Evolutionary conservation across 2,329 filamentous ascomycete genomes (phyloP), one percentile per base, ranked within the genome.

Genomic region (Colletotrichum tanaceti): DNA sequence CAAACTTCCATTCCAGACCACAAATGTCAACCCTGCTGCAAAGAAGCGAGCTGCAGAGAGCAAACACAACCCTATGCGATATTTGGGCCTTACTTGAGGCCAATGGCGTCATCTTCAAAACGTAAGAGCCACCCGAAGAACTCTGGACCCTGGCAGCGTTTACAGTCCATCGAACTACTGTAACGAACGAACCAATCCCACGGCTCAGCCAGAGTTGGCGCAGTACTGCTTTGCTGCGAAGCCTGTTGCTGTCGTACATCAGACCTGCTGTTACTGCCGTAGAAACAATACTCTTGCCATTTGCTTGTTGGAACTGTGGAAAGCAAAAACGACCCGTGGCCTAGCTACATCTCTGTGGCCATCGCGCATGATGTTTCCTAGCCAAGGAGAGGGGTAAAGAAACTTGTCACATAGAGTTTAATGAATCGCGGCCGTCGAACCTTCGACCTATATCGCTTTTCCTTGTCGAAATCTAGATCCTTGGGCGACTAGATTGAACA

Each of bases 381-480:
- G 44, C 38, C 52, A 44, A 50, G 22, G 43, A 63, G 64, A 67
- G 58, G 28, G 64, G 64, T 67, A 58, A 38, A 46, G 9, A 20
- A 39, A 9, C 1, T 2, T 18, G 5, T 39, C 16, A 20, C 20
- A 22, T 22, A 60, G 13, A 49, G 16, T 39, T 39, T 50, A 20
- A 60, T 41, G 32, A 16, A 11, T 35, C 58, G 16, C 43, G 18
- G 39, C 2, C 54, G 50, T 44, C 54, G 20, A 44, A 13, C 24
- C 9, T 10, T 18, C 20, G 13, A 9, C 6, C 16, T 32, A 5
- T 32, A 6, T 6, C 39, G 5, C 9, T 55, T 32, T 57, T n/a
- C 35, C 11, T 58, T 10, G 6, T 44, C 35, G 46, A 11, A 7
- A 14, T 18, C 4, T 20, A n/a, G 35, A 24, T 11, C 6, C 10